Evolutionary conservation across 352 stramenopile species (phyloP).

Genomic region (Globisporangium parvum): DNA sequence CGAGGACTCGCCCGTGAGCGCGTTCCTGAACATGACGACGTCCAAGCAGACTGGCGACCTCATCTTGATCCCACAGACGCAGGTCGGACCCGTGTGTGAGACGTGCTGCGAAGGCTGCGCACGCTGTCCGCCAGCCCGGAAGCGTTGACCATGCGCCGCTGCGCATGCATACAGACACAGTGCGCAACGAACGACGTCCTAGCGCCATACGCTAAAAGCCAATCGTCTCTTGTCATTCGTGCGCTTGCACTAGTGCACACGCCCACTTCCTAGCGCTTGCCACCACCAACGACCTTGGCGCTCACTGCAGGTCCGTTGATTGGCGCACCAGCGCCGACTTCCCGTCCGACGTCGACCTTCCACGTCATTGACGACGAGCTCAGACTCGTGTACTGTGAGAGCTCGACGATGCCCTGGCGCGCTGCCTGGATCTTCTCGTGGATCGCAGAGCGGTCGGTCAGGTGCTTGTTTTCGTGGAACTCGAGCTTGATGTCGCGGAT

Average conservation of each 20-base stretch:
- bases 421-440: conserved; percentile 61
- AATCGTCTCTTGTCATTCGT: not conserved
- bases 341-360: conserved; percentile 66
- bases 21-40: conserved; percentile 64
- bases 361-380: conserved; percentile 49
- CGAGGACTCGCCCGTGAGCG: conserved; percentile 40
- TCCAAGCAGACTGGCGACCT: conserved; percentile 65
- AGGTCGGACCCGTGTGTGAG: conserved; percentile 66
- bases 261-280: conserved; percentile 6
- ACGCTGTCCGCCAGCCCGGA: conserved; percentile 27
- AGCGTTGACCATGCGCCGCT: conserved; percentile 1
- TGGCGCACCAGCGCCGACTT: conserved; percentile 23
- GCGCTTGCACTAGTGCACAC: not conserved
- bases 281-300: conserved; percentile 44
- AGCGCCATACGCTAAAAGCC: no score
- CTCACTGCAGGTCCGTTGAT: conserved; percentile 9
- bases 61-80: conserved; percentile 73
- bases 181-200: no score
- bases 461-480: conserved; percentile 71
- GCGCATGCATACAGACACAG: not conserved
- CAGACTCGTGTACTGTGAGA: conserved; percentile 72
- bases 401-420: conserved; percentile 63
- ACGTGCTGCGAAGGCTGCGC: conserved; percentile 54
- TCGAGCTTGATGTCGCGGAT: conserved; percentile 80
- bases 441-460: conserved; percentile 56